Base-by-base conservation (phyloP, 2,329 filamentous ascomycete species). In the Alternaria angustiovoidea region DNA sequence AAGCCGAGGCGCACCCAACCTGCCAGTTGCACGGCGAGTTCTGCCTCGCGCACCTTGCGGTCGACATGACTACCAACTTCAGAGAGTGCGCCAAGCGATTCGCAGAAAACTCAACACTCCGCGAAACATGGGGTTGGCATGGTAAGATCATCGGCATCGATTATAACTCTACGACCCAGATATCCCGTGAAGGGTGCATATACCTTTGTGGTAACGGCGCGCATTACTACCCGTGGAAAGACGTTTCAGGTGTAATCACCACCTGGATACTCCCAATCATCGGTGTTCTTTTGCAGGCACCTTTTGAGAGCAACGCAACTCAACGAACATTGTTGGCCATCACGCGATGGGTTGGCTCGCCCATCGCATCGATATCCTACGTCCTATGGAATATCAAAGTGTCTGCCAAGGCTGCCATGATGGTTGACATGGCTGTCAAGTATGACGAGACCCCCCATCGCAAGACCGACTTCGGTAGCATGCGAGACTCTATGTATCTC, bases 401-500 rank as follows among this genome's bases (percentile, higher is more conserved):
- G 0, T 75, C 74, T 7, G 78, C 75, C 1, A 80, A 79, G 47
- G 76, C 73, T 34, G 78, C 78, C 1, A 48, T 79, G 51, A 78
- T 80, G 73, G 78, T 78, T 16, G 78, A 80, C 49, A 78, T 80
- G 74, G 71, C 78, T 7, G 69, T 73, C 2, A 59, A 65, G 12
- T 80, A 76, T 49, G 66, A 75, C 18, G 60, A 69, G 5, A 65
- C 72, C 30, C 71, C 69, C 1, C 66, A 67, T 16, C 64, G 69
- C 16, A 61, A 71, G 14, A 75, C 69, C 14, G 67, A 80, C 16
- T 81, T 79, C 59, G 70, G 66, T 6, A 75, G 75, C 20, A 77
- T 81, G 53, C 64, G 80, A 38, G 81, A 84, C 59, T 81, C 80
- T 0, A 77, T 83, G 65, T 82, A 79, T 53, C 73, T 84, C 16